Percentiles rank a stretch among this genome's conserved stretches.
phyloP scores from a whole-genome alignment of 805 yeast species.

The Tetrapisispora iriomotensis region DNA sequence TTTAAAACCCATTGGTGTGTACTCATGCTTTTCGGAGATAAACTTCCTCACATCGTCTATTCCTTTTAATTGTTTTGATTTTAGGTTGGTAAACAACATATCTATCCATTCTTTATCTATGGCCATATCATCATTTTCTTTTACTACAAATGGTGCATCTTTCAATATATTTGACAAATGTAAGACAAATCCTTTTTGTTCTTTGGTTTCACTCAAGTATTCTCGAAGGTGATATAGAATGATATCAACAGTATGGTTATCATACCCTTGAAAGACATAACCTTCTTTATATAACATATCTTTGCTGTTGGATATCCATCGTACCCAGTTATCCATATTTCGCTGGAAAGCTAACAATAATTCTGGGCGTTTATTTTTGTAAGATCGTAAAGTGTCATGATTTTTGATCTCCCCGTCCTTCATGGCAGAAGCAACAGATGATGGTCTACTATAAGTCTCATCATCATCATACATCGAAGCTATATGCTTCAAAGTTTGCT shows the following conservation, averaged over 20 bases:
- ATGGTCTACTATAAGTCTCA: too few species aligned
- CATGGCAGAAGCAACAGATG: too few species aligned
- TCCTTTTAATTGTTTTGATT: constrained; percentile 8
- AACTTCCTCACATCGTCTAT: constrained; percentile 12
- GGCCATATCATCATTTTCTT: constrained; percentile 9
- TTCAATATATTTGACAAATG: constrained; percentile 14
- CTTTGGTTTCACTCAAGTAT: constrained; percentile 8
- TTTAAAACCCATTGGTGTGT: constrained; percentile 18
- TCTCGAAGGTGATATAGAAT: constrained; percentile 14
- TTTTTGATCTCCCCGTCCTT: too few species aligned
- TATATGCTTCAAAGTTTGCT: constrained; percentile 3
- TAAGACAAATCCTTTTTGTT: constrained; percentile 7
- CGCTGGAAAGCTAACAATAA: constrained; percentile 1
- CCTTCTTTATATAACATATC: constrained; percentile 4
- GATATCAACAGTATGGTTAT: constrained; percentile 12
- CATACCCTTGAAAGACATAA: constrained; percentile 11
- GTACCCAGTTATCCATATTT: constrained; percentile 5
- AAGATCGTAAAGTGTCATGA: too few species aligned
- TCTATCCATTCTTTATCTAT: constrained; percentile 21
- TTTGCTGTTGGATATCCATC: constrained; percentile 11
- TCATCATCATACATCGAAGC: constrained; percentile 23
- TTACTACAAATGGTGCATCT: constrained; percentile 4
- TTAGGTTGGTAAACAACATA: constrained; percentile 7
- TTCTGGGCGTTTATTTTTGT: neutral
- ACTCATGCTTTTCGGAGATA: constrained; percentile 7